These are phyloP conservation scores for Anastatica hierochuntica DNA, from an alignment of 345 rosid species.

Conservation along the genomic window DNA sequence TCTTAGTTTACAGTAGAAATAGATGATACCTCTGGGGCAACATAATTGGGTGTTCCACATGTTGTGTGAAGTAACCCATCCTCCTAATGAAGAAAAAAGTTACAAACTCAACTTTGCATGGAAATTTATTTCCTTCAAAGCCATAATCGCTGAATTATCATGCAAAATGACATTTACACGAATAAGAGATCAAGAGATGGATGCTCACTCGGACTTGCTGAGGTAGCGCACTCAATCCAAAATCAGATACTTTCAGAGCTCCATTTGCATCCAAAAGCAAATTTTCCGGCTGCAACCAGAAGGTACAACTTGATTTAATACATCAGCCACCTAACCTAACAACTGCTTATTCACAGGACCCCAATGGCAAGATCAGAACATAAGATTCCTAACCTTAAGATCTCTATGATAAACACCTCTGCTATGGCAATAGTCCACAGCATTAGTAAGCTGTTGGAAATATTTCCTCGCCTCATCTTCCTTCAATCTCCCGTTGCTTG, in stretches of 20 bases:
- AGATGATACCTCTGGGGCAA: conserved; percentile 91
- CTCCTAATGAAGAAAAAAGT: conserved; percentile 41
- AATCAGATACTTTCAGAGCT: conserved; percentile 82
- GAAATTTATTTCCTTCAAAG: not conserved
- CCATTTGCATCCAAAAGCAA: conserved; percentile 85
- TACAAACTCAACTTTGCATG: conserved; percentile 10
- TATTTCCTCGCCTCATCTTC: conserved; percentile 94
- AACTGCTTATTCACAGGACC: not conserved
- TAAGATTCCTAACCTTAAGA: conserved; percentile 50
- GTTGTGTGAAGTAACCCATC: conserved; percentile 98
- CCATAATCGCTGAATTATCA: conserved; percentile 1
- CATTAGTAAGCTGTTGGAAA: conserved; percentile 93
- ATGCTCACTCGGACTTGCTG: conserved; percentile 94
- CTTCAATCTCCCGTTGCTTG: conserved; percentile 84
- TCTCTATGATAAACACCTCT: conserved; percentile 94
- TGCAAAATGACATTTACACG: not conserved
- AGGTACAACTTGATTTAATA: not conserved
- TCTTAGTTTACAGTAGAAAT: conserved; percentile 11
- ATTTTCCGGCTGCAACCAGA: conserved; percentile 77
- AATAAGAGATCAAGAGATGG: not conserved
- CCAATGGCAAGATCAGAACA: too few relatives aligned
- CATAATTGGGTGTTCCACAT: conserved; percentile 98
- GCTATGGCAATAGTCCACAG: conserved; percentile 96
- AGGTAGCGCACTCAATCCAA: conserved; percentile 96
- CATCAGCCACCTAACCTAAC: not conserved